Percentiles rank a stretch among this genome's conserved stretches.
These are phyloP conservation scores for Cercospora sesami DNA, from an alignment of 2,329 filamentous ascomycete species.

Conservation along the genomic window DNA sequence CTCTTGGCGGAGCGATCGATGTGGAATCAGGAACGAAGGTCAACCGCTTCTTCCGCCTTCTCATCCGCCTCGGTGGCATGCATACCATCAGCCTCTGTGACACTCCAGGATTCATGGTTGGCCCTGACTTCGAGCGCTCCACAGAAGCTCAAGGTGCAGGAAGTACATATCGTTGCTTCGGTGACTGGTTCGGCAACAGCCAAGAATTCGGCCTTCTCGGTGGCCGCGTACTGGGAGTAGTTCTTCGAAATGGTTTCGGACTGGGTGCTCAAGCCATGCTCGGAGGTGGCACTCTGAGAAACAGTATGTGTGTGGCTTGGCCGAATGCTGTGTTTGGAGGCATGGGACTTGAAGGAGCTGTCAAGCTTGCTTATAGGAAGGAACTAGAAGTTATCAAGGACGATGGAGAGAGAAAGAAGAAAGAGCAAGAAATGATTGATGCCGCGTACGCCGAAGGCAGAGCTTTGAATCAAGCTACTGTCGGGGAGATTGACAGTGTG, in stretches of 20 bases:
- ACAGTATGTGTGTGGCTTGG: background rate
- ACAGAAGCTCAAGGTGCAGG: background rate
- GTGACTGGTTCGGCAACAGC: background rate
- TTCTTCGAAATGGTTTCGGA: background rate
- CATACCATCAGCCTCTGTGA: background rate
- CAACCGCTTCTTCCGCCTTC: background rate
- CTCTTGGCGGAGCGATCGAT: background rate
- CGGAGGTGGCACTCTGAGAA: background rate
- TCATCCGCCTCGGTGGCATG: background rate
- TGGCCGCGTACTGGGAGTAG: background rate
- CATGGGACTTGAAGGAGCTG: background rate
- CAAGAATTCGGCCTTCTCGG: background rate
- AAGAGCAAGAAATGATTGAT: background rate
- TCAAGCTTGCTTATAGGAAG: background rate
- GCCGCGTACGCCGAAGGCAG: background rate
- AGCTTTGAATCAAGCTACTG: background rate
- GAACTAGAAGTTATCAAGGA: background rate
- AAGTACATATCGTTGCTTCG: background rate
- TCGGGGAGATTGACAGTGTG: background rate
- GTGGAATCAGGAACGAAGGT: background rate
- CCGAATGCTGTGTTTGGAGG: background rate
- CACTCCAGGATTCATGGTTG: background rate
- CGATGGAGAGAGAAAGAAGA: background rate
- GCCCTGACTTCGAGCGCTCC: background rate
- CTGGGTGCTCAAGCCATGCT: background rate